phyloP scores from a whole-genome alignment of 2,329 filamentous ascomycete genomes.

The Xylariaceae sp. region DNA sequence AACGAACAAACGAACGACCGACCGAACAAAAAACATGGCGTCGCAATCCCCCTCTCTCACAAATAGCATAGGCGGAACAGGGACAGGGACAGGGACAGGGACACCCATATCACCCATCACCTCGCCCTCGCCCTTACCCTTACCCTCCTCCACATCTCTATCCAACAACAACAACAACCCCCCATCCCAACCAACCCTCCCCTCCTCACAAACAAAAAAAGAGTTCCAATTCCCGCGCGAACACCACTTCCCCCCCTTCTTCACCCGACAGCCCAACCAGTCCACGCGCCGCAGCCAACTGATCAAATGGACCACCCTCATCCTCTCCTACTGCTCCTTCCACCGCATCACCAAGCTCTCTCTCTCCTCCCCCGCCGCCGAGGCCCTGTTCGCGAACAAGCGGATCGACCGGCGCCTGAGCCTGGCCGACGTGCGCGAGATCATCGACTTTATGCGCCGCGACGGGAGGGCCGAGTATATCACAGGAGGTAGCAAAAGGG shows the following conservation, averaged over 20 bases:
- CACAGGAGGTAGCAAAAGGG: conserved; percentile 19
- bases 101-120: background rate
- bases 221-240: conserved; percentile 54
- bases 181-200: conserved; percentile 8
- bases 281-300: conserved; percentile 71
- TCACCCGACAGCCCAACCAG: conserved; percentile 71
- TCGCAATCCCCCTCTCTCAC: conserved; percentile 10
- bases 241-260: conserved; percentile 80
- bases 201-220: background rate
- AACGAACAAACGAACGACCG: too few species aligned
- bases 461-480: conserved; percentile 65
- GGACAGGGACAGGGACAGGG: too few species aligned
- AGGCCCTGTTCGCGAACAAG: conserved; percentile 53
- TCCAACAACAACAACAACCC: conserved; percentile 1
- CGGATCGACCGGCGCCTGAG: conserved; percentile 46
- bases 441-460: conserved; percentile 54
- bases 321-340: conserved; percentile 77
- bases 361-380: conserved; percentile 37
- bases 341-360: conserved; percentile 68
- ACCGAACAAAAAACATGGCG: conserved; percentile 1
- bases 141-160: conserved; percentile 1
- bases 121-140: conserved; percentile 3
- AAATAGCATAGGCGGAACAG: too few species aligned
- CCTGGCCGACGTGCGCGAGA: conserved; percentile 48
- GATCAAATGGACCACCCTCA: conserved; percentile 77